Base-by-base conservation (phyloP, 768 basidiomycete genomes). In the Tricholoma flavovirens region DNA sequence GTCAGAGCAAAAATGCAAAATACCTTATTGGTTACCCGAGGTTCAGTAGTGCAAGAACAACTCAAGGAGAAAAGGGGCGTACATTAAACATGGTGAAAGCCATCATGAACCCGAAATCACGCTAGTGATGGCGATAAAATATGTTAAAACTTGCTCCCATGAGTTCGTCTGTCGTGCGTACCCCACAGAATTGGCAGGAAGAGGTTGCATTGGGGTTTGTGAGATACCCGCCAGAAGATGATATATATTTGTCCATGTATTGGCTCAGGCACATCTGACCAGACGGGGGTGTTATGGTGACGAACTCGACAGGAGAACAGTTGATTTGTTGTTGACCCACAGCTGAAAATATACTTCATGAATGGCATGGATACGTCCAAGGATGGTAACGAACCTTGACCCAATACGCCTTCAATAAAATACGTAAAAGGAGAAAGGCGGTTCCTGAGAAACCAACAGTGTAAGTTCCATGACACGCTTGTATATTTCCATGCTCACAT, bases 161-260 rank as follows among this genome's bases (percentile, higher is more conserved):
- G 73, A 80, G 90, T 40, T 76, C 66, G 65, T 90, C 84, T 0
- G 86, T 83, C 0, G 76, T 77, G n/a, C 73, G 65, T 35, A 76
- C 73, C 3, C 82, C 68, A 63, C 90, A 93, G 68, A 81, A 86
- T 19, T 73, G 56, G 64, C 87, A 90, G 43, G 63, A 67, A n/a
- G 68, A 56, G 0, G 79, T 78, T 3, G 83, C 80, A n/a, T 77
- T 66, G 1, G 81, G 75, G 60, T 87, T 78, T 21, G 72, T 62
- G 26, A 89, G 67, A 59, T 83, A 84, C 8, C 87, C 86, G 0
- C 86, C 82, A 4, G 75, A 71, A 1, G 59, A 43, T 0, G 66
- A 56, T 14, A 85, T 81, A 69, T 77, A 90, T 0, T 70, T 63
- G 17, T 66, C 48, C 65, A 87, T 69, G 65, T 81, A 90, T 3